Base-by-base conservation (phyloP, 148 eudicot genomes). In the Rhododendron vialii region DNA sequence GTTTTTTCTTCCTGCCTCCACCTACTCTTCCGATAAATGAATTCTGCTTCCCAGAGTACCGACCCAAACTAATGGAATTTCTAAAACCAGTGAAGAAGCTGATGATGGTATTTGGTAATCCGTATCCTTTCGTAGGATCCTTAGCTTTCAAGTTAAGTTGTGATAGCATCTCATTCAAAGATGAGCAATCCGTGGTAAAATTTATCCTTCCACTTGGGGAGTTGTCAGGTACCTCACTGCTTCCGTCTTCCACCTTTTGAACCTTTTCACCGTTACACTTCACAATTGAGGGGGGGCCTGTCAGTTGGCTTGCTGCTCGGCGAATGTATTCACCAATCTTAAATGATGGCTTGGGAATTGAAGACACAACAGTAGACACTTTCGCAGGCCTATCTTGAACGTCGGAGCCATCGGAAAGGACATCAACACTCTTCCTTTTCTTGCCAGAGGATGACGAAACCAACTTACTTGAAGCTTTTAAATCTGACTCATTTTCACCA, bases 301-400 rank as follows among this genome's bases (percentile, higher is more conserved):
- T 91, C 83, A 97, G 87, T 87, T 97, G 99, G 91, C 91, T 95
- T 81, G 99, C 99, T 59, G 91, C 95, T 91, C 98, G 91, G 73
- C 93, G 94, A 88, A 97, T 97, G 90, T 94, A 92, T 57, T 93
- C 98, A 88, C 99, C 99, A 85, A 97, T 90, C 88, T 95, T 97
- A 85, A 97, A 97, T 22, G 99, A 93, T 78, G 96, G 96, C 82
- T 93, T 94, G 61, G 95, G 93, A 82, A 82, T 88, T 78, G 92
- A 83, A 87, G 88, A 84, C 53, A 89, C 83, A 55, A 91, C 83
- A 55, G 88, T 85, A 57, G 96, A 93, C 82, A 94, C 90, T 90
- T 95, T 94, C 2, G 97, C 95, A 81, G 94, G 90, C 84, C 86
- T 91, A 71, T 86, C 95, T 55, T 89, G 92, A 65, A 87, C 84